A percentile compares a stretch with the other conserved stretches of the same genome.
phyloP scores from a whole-genome alignment of 345 rosid genomes.

The Durio zibethinus region DNA sequence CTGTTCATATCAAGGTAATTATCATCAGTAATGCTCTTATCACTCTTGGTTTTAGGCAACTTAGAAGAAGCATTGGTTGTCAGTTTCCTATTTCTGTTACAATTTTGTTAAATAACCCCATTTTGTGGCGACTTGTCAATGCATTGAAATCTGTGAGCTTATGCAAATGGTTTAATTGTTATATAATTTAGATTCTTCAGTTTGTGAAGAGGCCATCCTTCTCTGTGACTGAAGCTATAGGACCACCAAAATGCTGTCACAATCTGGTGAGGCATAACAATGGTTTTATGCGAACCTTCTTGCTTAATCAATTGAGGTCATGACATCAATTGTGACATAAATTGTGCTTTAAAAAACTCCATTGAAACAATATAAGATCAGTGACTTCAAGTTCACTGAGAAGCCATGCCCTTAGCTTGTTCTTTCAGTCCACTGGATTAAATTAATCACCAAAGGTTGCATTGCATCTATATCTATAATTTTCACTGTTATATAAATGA shows the following conservation, averaged over 20 bases:
- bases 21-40: no score
- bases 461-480: background rate
- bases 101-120: background rate
- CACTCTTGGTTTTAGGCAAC: no score
- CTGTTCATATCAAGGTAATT: background rate
- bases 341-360: background rate
- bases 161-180: background rate
- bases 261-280: conserved; percentile 11
- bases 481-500: background rate
- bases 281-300: conserved; percentile 13
- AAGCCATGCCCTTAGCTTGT: conserved; percentile 20
- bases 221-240: background rate
- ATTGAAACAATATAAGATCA: background rate
- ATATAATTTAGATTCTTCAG: conserved; percentile 17
- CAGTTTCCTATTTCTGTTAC: background rate
- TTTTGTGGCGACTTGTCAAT: conserved; percentile 5
- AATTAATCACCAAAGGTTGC: conserved; percentile 15
- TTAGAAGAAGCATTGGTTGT: no score
- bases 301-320: conserved; percentile 15
- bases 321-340: conserved; percentile 3
- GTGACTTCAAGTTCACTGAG: conserved; percentile 19
- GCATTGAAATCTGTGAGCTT: background rate
- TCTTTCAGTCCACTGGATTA: conserved; percentile 18
- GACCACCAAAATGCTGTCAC: conserved; percentile 17
- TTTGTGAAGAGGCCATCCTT: conserved; percentile 17